These are phyloP conservation scores for Cyberlindnera misumaiensis DNA, from an alignment of 805 yeast genomes.

Conservation along the genomic window DNA sequence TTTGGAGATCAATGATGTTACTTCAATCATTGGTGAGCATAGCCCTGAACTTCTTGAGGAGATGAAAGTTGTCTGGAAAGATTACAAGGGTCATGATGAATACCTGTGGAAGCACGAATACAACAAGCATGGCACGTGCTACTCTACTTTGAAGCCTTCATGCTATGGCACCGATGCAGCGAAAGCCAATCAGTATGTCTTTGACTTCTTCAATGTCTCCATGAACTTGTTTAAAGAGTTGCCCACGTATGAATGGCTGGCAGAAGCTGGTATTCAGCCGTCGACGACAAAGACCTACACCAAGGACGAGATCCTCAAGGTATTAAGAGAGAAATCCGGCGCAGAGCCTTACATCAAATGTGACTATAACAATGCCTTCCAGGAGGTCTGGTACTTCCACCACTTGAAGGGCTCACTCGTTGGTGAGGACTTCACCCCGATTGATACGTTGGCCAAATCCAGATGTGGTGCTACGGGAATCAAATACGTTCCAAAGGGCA, in stretches of 20 bases:
- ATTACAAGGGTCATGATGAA: conserved; percentile 60
- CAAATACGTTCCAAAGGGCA: conserved; percentile 44
- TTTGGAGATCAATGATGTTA: conserved; percentile 46
- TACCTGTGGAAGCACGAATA: conserved; percentile 84
- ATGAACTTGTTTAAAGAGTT: conserved; percentile 49
- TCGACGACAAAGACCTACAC: conserved; percentile 49
- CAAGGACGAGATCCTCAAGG: conserved; percentile 45
- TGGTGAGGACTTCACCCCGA: conserved; percentile 56
- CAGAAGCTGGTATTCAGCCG: conserved; percentile 68
- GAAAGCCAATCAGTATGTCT: conserved; percentile 35
- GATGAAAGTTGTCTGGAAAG: conserved; percentile 67
- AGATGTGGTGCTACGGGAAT: conserved; percentile 69
- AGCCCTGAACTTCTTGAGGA: conserved; percentile 42
- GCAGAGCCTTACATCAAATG: conserved; percentile 57
- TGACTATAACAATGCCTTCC: conserved; percentile 39
- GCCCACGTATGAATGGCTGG: conserved; percentile 63
- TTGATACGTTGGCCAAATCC: conserved; percentile 49
- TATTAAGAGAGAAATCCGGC: conserved; percentile 45
- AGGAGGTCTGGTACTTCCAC: conserved; percentile 71
- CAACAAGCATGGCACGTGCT: conserved; percentile 92
- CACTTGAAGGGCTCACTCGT: conserved; percentile 66
- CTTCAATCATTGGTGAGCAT: conserved; percentile 36
- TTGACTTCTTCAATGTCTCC: conserved; percentile 61
- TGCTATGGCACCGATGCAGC: conserved; percentile 45
- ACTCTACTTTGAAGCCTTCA: conserved; percentile 65